A percentile compares a stretch with the other conserved stretches of the same genome.
These are phyloP conservation scores for Pyrenophora seminiperda DNA, from an alignment of 2,329 filamentous ascomycete species.

Conservation along the genomic window DNA sequence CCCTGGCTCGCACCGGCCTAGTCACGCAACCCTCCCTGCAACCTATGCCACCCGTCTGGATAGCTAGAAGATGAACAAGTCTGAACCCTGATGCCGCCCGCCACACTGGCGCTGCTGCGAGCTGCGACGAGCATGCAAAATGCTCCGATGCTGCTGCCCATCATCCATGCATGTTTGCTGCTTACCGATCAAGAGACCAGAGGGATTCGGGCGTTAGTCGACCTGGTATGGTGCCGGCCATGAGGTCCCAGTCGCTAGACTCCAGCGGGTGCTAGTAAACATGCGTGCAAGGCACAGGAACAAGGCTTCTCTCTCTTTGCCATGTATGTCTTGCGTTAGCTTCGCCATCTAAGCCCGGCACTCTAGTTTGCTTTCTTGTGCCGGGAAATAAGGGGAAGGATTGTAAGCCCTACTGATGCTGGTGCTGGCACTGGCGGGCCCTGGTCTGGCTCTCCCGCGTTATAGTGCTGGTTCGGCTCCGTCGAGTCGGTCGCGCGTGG, in stretches of 20 bases:
- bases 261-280: slow-evolving; percentile 22
- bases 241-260: slow-evolving; percentile 18
- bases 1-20: slow-evolving; percentile 4
- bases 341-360: slow-evolving; percentile 2
- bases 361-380: slow-evolving; percentile 12
- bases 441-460: slow-evolving; percentile 16
- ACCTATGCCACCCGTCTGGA: slow-evolving; percentile 5
- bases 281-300: background rate
- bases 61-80: slow-evolving; percentile 5
- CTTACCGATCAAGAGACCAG: slow-evolving; percentile 20
- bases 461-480: slow-evolving; percentile 22
- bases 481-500: slow-evolving; percentile 19
- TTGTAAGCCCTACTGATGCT: slow-evolving; percentile 13
- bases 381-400: slow-evolving; percentile 5
- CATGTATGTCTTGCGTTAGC: slow-evolving; percentile 29
- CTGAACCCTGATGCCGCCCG: slow-evolving; percentile 32
- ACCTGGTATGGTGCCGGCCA: background rate
- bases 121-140: slow-evolving; percentile 22
- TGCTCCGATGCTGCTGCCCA: slow-evolving; percentile 12
- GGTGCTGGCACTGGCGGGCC: too few relatives aligned
- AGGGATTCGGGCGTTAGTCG: background rate
- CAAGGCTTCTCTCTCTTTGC: too few relatives aligned
- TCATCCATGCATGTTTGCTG: slow-evolving; percentile 11
- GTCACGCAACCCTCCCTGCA: slow-evolving; percentile 10
- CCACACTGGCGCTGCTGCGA: slow-evolving; percentile 29